Evolutionary conservation across 1,284 basidiomycete species (phyloP), one percentile per base, ranked within the genome.

Genomic region (Cryptococcus sp.): DNA sequence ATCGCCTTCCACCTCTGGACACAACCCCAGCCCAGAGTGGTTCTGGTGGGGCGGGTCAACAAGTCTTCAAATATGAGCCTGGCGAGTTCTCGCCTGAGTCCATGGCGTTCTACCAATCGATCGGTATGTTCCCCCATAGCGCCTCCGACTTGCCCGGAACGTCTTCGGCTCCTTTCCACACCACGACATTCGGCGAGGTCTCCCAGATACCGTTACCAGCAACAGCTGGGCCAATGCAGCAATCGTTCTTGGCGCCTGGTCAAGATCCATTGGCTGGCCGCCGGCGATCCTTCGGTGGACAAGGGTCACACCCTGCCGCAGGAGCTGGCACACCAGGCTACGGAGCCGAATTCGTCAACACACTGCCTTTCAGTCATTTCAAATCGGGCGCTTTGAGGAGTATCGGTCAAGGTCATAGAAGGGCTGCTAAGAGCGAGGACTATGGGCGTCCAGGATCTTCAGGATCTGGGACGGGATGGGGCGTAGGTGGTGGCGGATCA

Each of bases 301-400:
- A 66, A 35, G 71, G 67, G 1, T 59, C 48, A n/a, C 75, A 78
- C 60, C 74, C 68, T 46, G 76, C 75, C 10, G 65, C 66, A 16
- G 76, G 74, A 23, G 69, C 68, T 4, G 76, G 76, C 6, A 78
- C 76, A 16, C 76, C 76, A 10, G 76, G 74, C 5, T 78, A 78
- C 50, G 76, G 74, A 10, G 63, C 73, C 38, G 72, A 72, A 53
- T 73, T 78, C 44, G 60, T 59, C 17, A 48, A 39, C 25, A 42
- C 40, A 1, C 54, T 64, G 41, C 64, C 68, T 27, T 61, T 65
- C 45, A 65, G 65, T n/a, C 49, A 47, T 39, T 22, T 50, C 4
- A 41, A 51, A 22, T 48, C 45, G 10, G 69, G 70, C 3, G 53
- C 63, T 19, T 41, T 71, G 19, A 61, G 74, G 35, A 66, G 74